A percentile compares a stretch with the other conserved stretches of the same genome.
phyloP scores from a whole-genome alignment of 257 asterid species.

The Solanum clarkiae region DNA sequence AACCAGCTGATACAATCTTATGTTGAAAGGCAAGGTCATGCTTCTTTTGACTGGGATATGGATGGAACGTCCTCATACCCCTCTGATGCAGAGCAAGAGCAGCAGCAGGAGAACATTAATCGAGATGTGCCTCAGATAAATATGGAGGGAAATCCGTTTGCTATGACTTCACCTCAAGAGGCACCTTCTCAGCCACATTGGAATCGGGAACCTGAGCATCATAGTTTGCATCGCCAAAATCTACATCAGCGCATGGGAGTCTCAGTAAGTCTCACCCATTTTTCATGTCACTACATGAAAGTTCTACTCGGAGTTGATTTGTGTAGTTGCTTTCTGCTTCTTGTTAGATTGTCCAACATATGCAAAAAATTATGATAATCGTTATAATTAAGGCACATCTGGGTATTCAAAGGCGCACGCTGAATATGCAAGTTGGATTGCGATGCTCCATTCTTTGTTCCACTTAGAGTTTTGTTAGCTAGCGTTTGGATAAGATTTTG shows the following conservation, averaged over 20 bases:
- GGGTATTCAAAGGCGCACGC: neutral
- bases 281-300: neutral
- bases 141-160: conserved; percentile 22
- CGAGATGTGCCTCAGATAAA: conserved; percentile 16
- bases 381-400: neutral
- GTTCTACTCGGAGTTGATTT: neutral
- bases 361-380: neutral
- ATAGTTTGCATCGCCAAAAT: conserved; percentile 28
- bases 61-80: conserved; percentile 38
- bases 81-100: conserved; percentile 29
- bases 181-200: conserved; percentile 27
- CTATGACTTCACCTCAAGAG: conserved; percentile 19
- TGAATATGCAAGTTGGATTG: neutral
- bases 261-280: neutral
- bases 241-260: conserved; percentile 18
- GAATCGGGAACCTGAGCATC: conserved; percentile 33
- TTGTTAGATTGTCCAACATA: neutral
- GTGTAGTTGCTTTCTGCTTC: neutral
- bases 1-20: conserved; percentile 61
- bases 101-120: conserved; percentile 23
- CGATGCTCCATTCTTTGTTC: neutral
- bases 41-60: conserved; percentile 51
- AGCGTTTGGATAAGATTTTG: neutral
- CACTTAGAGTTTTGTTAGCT: neutral
- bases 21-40: conserved; percentile 49